A percentile compares a stretch with the other conserved stretches of the same genome.
Evolutionary conservation across 2,329 filamentous ascomycete species (phyloP).

Genomic region (Aspergillus ustus): DNA sequence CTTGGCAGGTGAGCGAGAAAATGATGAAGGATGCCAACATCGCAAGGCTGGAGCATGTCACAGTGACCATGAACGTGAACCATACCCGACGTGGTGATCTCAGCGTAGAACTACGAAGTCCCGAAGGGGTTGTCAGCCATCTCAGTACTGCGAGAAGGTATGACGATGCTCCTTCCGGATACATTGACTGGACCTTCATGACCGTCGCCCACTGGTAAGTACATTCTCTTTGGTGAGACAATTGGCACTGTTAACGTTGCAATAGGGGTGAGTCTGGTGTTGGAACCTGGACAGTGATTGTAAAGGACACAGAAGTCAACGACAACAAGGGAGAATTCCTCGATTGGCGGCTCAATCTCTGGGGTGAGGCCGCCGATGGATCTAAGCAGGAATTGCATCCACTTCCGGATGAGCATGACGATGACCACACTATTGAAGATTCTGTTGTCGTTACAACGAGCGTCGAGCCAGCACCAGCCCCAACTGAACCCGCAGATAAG

Average conservation of each 20-base stretch:
- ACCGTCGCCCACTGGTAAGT: constrained; percentile 91
- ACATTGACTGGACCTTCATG: constrained; percentile 98
- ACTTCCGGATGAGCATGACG: constrained; percentile 80
- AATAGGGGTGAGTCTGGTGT: constrained; percentile 81
- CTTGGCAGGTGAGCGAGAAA: constrained; percentile 79
- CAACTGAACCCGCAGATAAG: constrained; percentile 48
- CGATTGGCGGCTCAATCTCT: constrained; percentile 93
- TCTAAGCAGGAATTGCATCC: constrained; percentile 75
- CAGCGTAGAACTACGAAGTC: constrained; percentile 88
- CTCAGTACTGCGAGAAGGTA: constrained; percentile 74
- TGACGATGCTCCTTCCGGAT: constrained; percentile 72
- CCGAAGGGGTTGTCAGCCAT: constrained; percentile 78
- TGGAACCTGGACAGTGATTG: constrained; percentile 87
- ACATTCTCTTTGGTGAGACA: background rate
- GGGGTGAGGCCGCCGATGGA: constrained; percentile 84
- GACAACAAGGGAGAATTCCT: constrained; percentile 75
- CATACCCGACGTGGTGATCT: constrained; percentile 88
- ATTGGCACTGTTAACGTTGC: constrained; percentile 26
- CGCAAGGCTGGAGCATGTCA: constrained; percentile 88
- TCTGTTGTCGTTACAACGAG: constrained; percentile 67
- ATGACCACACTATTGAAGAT: constrained; percentile 76
- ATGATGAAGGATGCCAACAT: constrained; percentile 84
- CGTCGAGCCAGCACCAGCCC: constrained; percentile 54
- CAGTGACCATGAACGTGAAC: constrained; percentile 94
- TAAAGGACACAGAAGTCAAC: constrained; percentile 84